These are phyloP conservation scores for Athelia sp. DNA, from an alignment of 1,284 basidiomycete species.

Conservation along the genomic window DNA sequence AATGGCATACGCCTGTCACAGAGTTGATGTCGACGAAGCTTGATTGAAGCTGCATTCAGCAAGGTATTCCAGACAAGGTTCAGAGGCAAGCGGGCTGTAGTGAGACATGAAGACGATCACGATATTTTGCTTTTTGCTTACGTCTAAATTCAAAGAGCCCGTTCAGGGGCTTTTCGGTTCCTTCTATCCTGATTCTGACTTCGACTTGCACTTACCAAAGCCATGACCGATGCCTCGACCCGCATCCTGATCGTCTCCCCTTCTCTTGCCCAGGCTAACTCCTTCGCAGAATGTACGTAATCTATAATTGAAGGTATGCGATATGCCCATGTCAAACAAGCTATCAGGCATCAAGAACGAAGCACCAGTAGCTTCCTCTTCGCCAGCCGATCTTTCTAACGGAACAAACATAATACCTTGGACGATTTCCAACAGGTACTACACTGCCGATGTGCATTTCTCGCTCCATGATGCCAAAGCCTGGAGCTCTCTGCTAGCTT, in stretches of 20 bases:
- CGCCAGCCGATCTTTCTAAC: conserved; percentile 9
- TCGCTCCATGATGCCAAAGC: conserved; percentile 41
- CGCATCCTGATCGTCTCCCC: conserved; percentile 47
- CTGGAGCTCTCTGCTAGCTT: conserved; percentile 29
- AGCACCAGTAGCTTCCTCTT: conserved; percentile 8
- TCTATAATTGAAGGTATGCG: conserved; percentile 11
- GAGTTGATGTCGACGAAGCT: too few species aligned
- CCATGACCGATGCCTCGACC: conserved; percentile 20
- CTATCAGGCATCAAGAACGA: conserved; percentile 17
- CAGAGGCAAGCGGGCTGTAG: too few species aligned
- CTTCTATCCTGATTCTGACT: too few species aligned
- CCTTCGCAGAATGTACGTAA: conserved; percentile 43
- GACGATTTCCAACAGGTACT: conserved; percentile 83
- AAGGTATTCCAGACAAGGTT: too few species aligned
- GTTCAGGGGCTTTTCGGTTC: too few species aligned
- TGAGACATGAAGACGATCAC: too few species aligned
- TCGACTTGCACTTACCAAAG: neutral
- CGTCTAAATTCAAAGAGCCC: too few species aligned
- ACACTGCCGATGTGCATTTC: conserved; percentile 74
- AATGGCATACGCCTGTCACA: too few species aligned
- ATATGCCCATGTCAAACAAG: conserved; percentile 2
- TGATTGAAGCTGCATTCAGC: too few species aligned
- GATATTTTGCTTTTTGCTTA: too few species aligned
- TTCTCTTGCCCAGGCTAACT: conserved; percentile 31
- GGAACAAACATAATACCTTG: conserved; percentile 49